These are phyloP conservation scores for Oryza australiensis DNA, from an alignment of 176 grass and related monocot genomes.

Conservation along the genomic window DNA sequence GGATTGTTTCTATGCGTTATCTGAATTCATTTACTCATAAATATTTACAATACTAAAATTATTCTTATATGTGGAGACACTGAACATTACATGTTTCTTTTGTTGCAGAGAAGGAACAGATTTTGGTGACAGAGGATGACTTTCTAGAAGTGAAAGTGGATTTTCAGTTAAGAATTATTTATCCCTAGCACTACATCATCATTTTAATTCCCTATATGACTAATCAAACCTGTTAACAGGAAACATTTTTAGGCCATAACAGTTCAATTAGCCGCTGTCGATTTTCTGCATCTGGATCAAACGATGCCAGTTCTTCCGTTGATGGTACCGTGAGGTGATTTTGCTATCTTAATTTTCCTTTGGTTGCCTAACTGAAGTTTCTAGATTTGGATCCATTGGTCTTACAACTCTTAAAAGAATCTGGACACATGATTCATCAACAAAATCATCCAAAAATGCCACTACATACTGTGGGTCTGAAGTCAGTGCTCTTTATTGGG, in stretches of 20 bases:
- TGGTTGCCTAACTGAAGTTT: constrained; percentile 25
- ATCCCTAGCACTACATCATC: constrained; percentile 14
- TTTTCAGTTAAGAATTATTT: constrained; percentile 68
- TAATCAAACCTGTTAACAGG: constrained; percentile 63
- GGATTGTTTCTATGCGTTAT: constrained; percentile 20
- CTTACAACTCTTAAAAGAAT: constrained; percentile 57
- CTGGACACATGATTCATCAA: constrained; percentile 89
- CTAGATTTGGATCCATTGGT: constrained; percentile 29
- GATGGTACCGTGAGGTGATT: constrained; percentile 94
- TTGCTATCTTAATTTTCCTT: constrained; percentile 32
- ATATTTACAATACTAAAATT: background rate
- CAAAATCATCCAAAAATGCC: constrained; percentile 62
- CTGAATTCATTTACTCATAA: background rate
- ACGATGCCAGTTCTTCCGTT: constrained; percentile 89
- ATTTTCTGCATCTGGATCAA: constrained; percentile 92
- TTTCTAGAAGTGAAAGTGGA: constrained; percentile 88
- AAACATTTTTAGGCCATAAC: constrained; percentile 98
- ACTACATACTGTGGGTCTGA: too few relatives aligned
- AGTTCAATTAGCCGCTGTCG: constrained; percentile 81
- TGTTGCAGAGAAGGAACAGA: constrained; percentile 46
- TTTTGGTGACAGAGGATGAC: constrained; percentile 66
- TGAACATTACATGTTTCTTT: constrained; percentile 21
- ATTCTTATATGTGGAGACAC: constrained; percentile 5
- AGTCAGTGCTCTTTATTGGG: too few relatives aligned
- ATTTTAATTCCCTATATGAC: constrained; percentile 33